A percentile compares a stretch with the other conserved stretches of the same genome.
Conservation (phyloP, 2,329 filamentous ascomycete genomes). For the Knufia petricola region DNA sequence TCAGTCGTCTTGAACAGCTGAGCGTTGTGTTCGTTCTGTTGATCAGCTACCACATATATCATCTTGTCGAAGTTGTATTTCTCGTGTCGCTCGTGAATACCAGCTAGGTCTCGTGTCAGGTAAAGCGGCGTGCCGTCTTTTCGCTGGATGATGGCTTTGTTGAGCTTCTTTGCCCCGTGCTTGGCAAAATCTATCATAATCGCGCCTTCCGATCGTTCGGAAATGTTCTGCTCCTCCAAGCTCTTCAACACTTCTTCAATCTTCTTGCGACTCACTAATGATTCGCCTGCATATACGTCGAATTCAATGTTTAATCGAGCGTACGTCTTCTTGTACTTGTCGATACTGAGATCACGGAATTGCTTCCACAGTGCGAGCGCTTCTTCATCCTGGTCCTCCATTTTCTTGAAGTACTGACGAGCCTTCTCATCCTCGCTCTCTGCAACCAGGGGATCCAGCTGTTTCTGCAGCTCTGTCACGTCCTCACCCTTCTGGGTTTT, state of each 20-base stretch:
- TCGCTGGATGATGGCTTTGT: slow-evolving; percentile 56
- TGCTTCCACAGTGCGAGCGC: slow-evolving; percentile 53
- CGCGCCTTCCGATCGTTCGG: slow-evolving; percentile 56
- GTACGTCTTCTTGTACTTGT: slow-evolving; percentile 56
- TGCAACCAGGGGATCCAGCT: slow-evolving; percentile 39
- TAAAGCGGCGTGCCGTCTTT: slow-evolving; percentile 60
- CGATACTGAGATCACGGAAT: slow-evolving; percentile 55
- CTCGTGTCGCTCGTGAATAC: slow-evolving; percentile 53
- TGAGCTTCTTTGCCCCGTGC: slow-evolving; percentile 57
- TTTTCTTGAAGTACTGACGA: slow-evolving; percentile 53
- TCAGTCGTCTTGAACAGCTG: slow-evolving; percentile 58
- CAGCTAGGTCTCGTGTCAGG: slow-evolving; percentile 60
- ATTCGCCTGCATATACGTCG: slow-evolving; percentile 61
- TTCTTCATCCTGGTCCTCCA: slow-evolving; percentile 52
- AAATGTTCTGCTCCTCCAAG: slow-evolving; percentile 51
- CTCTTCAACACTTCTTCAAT: slow-evolving; percentile 51
- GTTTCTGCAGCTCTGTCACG: slow-evolving; percentile 36
- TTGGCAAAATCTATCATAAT: slow-evolving; percentile 61
- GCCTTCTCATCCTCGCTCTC: slow-evolving; percentile 46
- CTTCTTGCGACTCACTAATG: slow-evolving; percentile 53
- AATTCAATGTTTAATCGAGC: slow-evolving; percentile 55
- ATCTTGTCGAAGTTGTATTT: slow-evolving; percentile 57
- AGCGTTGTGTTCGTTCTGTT: slow-evolving; percentile 56
- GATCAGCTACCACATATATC: slow-evolving; percentile 57
- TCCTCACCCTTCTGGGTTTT: slow-evolving; percentile 42